A percentile compares a stretch with the other conserved stretches of the same genome.
phyloP scores from a whole-genome alignment of 2,329 filamentous ascomycete species.

The Xylaria digitata region DNA sequence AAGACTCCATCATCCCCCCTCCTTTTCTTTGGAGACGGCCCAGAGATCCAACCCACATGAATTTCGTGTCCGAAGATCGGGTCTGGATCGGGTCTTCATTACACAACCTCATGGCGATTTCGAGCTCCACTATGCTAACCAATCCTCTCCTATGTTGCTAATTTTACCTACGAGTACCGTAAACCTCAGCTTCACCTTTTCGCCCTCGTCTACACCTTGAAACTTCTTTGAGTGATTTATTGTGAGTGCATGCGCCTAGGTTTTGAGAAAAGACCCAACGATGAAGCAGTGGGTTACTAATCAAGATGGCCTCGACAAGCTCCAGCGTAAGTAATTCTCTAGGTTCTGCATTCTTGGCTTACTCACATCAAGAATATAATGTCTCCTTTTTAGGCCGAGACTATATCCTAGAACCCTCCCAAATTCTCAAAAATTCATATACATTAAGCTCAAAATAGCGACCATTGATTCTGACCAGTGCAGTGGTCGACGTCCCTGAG shows the following conservation, averaged over 20 bases:
- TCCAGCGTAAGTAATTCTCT: constrained; percentile 48
- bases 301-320: constrained; percentile 67
- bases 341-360: neutral
- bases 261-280: neutral
- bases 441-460: neutral
- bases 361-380: neutral
- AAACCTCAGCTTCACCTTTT: neutral
- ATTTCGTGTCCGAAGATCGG: neutral
- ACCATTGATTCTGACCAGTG: neutral
- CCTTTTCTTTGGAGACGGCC: too few species aligned
- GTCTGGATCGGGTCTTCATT: neutral
- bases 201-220: neutral
- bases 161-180: neutral
- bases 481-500: constrained; percentile 56
- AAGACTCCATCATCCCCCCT: neutral
- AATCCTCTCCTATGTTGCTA: constrained; percentile 5
- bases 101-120: neutral
- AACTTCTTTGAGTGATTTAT: neutral
- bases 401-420: too few species aligned
- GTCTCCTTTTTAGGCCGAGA: too few species aligned
- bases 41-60: neutral
- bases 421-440: neutral
- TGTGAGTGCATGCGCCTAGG: neutral
- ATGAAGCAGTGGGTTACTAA: constrained; percentile 65
- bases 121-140: constrained; percentile 6